These are phyloP conservation scores for Cladochytrium replicatum DNA, from an alignment of 192 early-diverging fungal species.

Conservation along the genomic window DNA sequence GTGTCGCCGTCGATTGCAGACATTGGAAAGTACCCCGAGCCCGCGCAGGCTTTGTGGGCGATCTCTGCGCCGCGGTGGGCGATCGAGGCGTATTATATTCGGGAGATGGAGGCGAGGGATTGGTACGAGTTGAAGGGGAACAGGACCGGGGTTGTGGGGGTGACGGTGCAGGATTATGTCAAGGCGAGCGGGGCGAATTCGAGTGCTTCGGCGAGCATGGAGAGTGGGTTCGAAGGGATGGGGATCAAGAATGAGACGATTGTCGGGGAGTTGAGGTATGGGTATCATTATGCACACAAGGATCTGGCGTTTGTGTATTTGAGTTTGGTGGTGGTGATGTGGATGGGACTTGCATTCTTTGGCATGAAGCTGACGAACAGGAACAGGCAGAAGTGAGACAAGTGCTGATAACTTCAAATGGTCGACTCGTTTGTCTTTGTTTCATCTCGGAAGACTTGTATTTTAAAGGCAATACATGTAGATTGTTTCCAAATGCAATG, in stretches of 20 bases:
- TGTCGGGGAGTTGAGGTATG: slow-evolving; percentile 14
- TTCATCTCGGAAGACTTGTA: no score
- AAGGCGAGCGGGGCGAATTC: background rate
- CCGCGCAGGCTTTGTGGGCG: slow-evolving; percentile 37
- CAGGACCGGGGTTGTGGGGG: slow-evolving; percentile 2
- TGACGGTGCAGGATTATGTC: background rate
- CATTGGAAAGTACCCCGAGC: slow-evolving; percentile 21
- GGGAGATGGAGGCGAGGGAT: slow-evolving; percentile 31
- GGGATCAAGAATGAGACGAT: slow-evolving; percentile 10
- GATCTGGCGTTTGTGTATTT: slow-evolving; percentile 31
- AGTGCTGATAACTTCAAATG: no score
- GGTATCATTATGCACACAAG: slow-evolving; percentile 30
- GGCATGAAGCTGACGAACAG: slow-evolving; percentile 42
- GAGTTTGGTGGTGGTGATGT: slow-evolving; percentile 32
- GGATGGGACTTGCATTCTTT: slow-evolving; percentile 43
- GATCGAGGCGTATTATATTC: slow-evolving; percentile 49
- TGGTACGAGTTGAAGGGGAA: slow-evolving; percentile 12
- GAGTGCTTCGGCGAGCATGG: background rate
- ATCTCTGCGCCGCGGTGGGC: slow-evolving; percentile 52
- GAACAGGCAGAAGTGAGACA: slow-evolving; percentile 46
- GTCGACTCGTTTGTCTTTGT: no score
- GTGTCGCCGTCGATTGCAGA: slow-evolving; percentile 41
- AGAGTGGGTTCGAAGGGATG: slow-evolving; percentile 3
- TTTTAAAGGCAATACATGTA: no score
- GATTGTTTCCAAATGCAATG: no score